phyloP scores from a whole-genome alignment of 352 stramenopile genomes.

The Phytophthora palmivora region DNA sequence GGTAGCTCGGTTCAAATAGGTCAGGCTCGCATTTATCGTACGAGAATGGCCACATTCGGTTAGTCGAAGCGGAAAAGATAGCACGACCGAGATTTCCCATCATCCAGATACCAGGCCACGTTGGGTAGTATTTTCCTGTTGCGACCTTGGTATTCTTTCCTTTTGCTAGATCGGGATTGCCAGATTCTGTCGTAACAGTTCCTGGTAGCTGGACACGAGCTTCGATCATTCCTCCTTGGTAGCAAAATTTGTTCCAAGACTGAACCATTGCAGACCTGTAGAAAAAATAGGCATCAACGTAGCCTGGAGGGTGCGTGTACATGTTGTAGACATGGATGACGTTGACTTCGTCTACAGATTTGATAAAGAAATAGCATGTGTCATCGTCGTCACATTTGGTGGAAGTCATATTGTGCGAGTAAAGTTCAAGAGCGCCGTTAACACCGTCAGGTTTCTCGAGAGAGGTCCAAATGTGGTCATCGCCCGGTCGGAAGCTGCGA shows the following conservation, averaged over 20 bases:
- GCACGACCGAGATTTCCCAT: slow-evolving; percentile 93
- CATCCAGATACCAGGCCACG: slow-evolving; percentile 94
- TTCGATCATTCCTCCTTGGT: slow-evolving; percentile 93
- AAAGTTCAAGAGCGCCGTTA: slow-evolving; percentile 91
- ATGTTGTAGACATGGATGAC: slow-evolving; percentile 59
- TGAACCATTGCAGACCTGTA: slow-evolving; percentile 88
- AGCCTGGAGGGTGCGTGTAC: slow-evolving; percentile 55
- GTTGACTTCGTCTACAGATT: slow-evolving; percentile 43
- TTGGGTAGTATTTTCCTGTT: slow-evolving; percentile 66
- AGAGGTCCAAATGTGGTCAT: slow-evolving; percentile 94
- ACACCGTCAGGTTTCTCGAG: slow-evolving; percentile 94
- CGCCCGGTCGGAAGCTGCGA: slow-evolving; percentile 89
- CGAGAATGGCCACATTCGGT: slow-evolving; percentile 95
- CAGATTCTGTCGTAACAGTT: slow-evolving; percentile 51
- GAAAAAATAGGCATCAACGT: slow-evolving; percentile 48
- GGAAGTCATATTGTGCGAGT: slow-evolving; percentile 83
- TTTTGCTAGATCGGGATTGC: slow-evolving; percentile 48
- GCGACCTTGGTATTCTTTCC: slow-evolving; percentile 44
- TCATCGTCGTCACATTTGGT: slow-evolving; percentile 50
- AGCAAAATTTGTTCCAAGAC: slow-evolving; percentile 96
- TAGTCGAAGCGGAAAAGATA: slow-evolving; percentile 91
- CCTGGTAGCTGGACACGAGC: slow-evolving; percentile 89
- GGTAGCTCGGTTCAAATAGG: slow-evolving; percentile 45
- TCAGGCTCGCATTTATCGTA: slow-evolving; percentile 88
- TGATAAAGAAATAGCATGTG: slow-evolving; percentile 57